Base-by-base conservation (phyloP, 2,329 filamentous ascomycete species). In the Phialocephala subalpina region DNA sequence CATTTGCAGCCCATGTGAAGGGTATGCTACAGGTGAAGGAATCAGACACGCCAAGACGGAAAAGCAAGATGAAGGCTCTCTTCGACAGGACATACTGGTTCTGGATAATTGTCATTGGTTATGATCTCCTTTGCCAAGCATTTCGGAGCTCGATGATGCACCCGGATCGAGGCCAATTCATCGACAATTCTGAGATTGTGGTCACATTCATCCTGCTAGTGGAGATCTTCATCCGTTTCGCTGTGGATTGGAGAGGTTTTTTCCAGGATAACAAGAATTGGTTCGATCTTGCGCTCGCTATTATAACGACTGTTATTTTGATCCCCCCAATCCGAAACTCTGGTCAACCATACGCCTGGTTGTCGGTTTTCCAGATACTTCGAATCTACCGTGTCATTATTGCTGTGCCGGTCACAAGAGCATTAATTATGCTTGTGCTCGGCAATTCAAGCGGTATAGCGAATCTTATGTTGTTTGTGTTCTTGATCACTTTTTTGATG, bases 391-490 rank as follows among this genome's bases (percentile, higher is more conserved):
- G 97, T 29, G 88, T 99, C 49, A 95, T 99, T 61, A 80, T 98
- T 73, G 94, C 93, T 18, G 88, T 99, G 49, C 90, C 94, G 5
- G 88, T 97, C 72, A 99, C 94, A 0, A 86, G 92, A 69, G 91
- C 94, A 69, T 86, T 99, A 61, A 96, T 99, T 75, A 82, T 91
- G 70, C 85, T 97, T 38, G 96, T 99, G 2, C 85, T 99, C 67
- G 92, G 96, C 67, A 98, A 98, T 76, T 91, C 94, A 4, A 88
- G 90, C 53, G 97, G 97, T 92, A 90, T 99, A 68, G 86, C 92
- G 45, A 99, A 99, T 76, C 82, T 99, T 67, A 97, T 99, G 81
- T 83, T 98, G 20, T 99, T 99, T 77, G 94, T 99, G 74, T 97
- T 98, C 76, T 83, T 99, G 60, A 92, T 97, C 75, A 97, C 94